Base-by-base conservation (phyloP, 139 green algal genomes). In the Chlamydomonas urium region DNA sequence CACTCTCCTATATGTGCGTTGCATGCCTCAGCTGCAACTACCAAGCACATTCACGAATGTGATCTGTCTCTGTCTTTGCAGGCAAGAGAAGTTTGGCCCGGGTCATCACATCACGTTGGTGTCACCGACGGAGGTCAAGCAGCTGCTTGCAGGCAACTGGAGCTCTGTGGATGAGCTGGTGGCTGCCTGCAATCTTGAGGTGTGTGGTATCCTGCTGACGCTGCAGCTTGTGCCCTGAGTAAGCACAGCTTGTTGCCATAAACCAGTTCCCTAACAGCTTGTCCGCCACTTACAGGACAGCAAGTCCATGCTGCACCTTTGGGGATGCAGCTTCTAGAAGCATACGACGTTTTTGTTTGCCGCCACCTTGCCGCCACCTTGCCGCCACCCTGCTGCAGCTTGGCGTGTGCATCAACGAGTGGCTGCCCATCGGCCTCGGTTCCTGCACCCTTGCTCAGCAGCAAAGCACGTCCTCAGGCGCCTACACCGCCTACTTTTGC, bases 101-200 rank as follows among this genome's bases (percentile, higher is more conserved):
- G 26, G 36, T 33, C 69, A 76, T 53, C 75, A 81, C 65, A 48
- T 81, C 19, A 81, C 75, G 6, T 62, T 81, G 2, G 4, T 81
- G 26, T 38, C 42, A 1, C 75, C 69, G 31, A 29, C 53, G 8
- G 75, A 81, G 38, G 61, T 73, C 37, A 36, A 47, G 5, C 33
- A 62, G 42, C 61, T 76, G 38, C 66, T 57, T 17, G 53, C 53
- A 26, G 5, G 10, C 6, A 14, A 17, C 23, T 62, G 53, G 8
- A 62, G 32, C 31, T 53, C 31, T 23, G 19, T 19, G 29, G 34
- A 71, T 32, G 42, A 50, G 42, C 42, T 50, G 37, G 38, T 63
- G 62, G 59, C 34, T 8, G 19, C 2, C 37, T 47, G 31, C 31
- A 68, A 10, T 17, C 28, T 17, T 65, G 48, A 72, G 35, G 59